These are phyloP conservation scores for Escovopsis sp. DNA, from an alignment of 2,329 filamentous ascomycete genomes.

Conservation along the genomic window DNA sequence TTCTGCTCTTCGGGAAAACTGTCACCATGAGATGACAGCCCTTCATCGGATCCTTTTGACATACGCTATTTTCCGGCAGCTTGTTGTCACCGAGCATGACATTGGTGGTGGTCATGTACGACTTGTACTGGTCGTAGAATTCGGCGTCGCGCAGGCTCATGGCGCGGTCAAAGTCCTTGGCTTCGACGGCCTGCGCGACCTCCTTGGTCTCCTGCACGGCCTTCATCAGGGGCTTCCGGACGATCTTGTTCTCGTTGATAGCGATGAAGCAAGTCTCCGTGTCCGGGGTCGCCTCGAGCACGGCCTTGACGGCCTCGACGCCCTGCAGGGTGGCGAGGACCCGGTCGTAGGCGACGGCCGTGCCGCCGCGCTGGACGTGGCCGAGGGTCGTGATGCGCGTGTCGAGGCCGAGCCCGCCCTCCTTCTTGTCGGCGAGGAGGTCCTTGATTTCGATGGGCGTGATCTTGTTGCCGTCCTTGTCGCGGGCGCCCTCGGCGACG, in stretches of 20 bases:
- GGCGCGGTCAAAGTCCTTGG: conserved; percentile 71
- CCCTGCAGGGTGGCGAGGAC: conserved; percentile 88
- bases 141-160: conserved; percentile 85
- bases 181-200: conserved; percentile 66
- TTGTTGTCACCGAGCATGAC: conserved; percentile 54
- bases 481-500: conserved; percentile 86
- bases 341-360: conserved; percentile 84
- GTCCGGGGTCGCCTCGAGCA: conserved; percentile 75
- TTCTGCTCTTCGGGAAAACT: too few relatives aligned
- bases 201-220: conserved; percentile 77
- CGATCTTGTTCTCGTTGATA: conserved; percentile 95
- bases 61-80: conserved; percentile 55
- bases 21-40: neutral
- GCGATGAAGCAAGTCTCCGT: conserved; percentile 90
- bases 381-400: conserved; percentile 90
- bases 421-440: conserved; percentile 60
- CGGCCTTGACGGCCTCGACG: conserved; percentile 83
- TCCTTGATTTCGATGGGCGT: conserved; percentile 68
- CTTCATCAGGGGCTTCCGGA: conserved; percentile 74
- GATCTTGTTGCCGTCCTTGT: conserved; percentile 72
- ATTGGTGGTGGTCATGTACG: conserved; percentile 81
- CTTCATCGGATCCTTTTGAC: conserved; percentile 14
- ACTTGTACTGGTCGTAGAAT: conserved; percentile 82
- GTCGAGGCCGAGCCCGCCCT: conserved; percentile 58
- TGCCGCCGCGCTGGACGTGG: conserved; percentile 91